Conservation (phyloP, 2,329 filamentous ascomycete genomes). For the Xylariaceae sp. region DNA sequence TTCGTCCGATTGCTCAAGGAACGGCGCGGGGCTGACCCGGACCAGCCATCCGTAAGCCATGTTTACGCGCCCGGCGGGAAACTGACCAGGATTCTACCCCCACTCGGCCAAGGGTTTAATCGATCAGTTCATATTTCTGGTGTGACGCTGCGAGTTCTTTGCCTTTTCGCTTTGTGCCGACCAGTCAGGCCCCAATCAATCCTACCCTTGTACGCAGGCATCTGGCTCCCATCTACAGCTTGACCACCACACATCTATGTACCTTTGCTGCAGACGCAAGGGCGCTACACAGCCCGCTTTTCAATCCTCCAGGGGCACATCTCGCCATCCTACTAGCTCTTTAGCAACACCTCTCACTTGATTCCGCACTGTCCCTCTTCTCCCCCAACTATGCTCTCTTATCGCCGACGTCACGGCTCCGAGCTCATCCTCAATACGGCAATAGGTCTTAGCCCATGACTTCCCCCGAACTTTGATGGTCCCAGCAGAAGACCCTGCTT, state of each 20-base stretch:
- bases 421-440: conserved; percentile 3
- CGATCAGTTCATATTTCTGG: conserved; percentile 16
- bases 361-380: conserved; percentile 5
- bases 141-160: conserved; percentile 22
- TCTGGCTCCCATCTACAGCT: conserved; percentile 9
- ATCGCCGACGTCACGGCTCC: no score
- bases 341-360: conserved; percentile 12
- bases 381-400: no score
- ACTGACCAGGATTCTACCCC: conserved; percentile 35
- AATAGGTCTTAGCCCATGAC: neutral
- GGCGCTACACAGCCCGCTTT: conserved; percentile 5
- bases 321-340: conserved; percentile 5
- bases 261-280: conserved; percentile 2
- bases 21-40: conserved; percentile 34
- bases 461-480: conserved; percentile 7
- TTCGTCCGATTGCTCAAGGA: conserved; percentile 45
- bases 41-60: conserved; percentile 43
- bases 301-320: conserved; percentile 3
- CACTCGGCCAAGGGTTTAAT: conserved; percentile 18
- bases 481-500: conserved; percentile 12
- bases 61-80: conserved; percentile 47
- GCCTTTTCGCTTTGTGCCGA: conserved; percentile 18
- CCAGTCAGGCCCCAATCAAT: neutral
- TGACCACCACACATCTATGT: neutral
- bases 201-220: conserved; percentile 8